Evolutionary conservation across 2,329 filamentous ascomycete species (phyloP).

Genomic region (Aspergillus caelatus): DNA sequence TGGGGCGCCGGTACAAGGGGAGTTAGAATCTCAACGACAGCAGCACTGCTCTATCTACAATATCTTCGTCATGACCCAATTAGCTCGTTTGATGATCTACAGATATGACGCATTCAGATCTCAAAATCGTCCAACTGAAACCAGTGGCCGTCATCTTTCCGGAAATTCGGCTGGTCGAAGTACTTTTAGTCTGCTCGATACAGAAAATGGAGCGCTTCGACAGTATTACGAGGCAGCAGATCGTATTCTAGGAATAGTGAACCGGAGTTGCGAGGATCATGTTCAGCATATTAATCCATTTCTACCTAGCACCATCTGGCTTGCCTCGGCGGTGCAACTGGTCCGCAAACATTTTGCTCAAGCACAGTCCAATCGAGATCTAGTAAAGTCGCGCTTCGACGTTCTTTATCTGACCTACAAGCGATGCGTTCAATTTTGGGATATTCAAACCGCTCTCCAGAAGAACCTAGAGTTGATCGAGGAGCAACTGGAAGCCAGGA

Average conservation of each 20-base stretch:
- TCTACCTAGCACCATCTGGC: too few relatives aligned
- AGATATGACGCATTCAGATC: slow-evolving; percentile 29
- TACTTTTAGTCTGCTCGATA: too few relatives aligned
- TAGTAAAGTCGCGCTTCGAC: slow-evolving; percentile 24
- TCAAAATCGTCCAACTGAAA: slow-evolving; percentile 15
- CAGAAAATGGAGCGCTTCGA: too few relatives aligned
- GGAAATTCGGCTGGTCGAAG: not conserved
- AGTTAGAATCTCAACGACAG: slow-evolving; percentile 23
- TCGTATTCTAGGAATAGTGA: too few relatives aligned
- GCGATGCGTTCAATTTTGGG: slow-evolving; percentile 31
- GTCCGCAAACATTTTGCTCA: too few relatives aligned
- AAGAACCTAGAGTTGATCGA: slow-evolving; percentile 31
- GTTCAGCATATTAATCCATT: too few relatives aligned
- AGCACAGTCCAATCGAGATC: not conserved
- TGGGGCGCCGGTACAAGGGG: slow-evolving; percentile 10
- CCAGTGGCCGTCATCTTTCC: not conserved
- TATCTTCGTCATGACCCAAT: slow-evolving; percentile 39
- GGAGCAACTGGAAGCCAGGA: slow-evolving; percentile 21
- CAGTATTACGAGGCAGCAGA: too few relatives aligned
- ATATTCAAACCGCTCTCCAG: slow-evolving; percentile 27
- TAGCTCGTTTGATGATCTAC: slow-evolving; percentile 37
- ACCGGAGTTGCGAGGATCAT: too few relatives aligned
- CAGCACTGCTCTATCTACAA: slow-evolving; percentile 34
- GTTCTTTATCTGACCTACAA: slow-evolving; percentile 29
- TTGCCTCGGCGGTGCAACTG: too few relatives aligned